Evolutionary conservation across 2,329 filamentous ascomycete genomes (phyloP).

Genomic region (Pseudohalonectria lignicola): DNA sequence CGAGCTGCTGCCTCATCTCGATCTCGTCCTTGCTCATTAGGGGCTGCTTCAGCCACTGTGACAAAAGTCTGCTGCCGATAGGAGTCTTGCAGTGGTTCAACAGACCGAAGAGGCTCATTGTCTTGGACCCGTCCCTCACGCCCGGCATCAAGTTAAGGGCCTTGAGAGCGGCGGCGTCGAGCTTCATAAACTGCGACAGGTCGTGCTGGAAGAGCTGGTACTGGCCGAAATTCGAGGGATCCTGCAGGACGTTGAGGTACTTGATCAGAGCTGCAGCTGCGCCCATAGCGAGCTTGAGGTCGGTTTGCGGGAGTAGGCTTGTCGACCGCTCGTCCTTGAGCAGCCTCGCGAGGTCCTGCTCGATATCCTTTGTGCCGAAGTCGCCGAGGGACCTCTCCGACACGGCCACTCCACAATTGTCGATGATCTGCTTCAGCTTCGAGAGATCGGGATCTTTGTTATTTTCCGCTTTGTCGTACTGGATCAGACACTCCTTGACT

Average conservation of each 20-base stretch:
- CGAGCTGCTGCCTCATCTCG: constrained; percentile 81
- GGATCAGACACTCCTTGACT: constrained; percentile 86
- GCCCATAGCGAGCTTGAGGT: constrained; percentile 92
- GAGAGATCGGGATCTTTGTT: constrained; percentile 79
- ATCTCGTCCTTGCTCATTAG: constrained; percentile 83
- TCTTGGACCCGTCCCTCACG: constrained; percentile 87
- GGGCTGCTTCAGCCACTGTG: constrained; percentile 97
- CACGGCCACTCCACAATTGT: constrained; percentile 84
- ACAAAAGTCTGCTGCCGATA: constrained; percentile 75
- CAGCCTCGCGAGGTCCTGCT: constrained; percentile 82
- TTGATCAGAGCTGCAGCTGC: constrained; percentile 89
- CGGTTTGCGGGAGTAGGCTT: constrained; percentile 73
- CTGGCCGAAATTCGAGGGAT: constrained; percentile 90
- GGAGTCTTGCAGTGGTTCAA: constrained; percentile 98
- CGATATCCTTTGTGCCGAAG: constrained; percentile 84
- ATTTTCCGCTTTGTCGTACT: constrained; percentile 66
- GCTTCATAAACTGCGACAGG: constrained; percentile 93
- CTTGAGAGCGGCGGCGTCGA: constrained; percentile 87
- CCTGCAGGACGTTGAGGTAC: constrained; percentile 82
- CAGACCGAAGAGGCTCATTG: constrained; percentile 89
- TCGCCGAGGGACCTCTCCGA: constrained; percentile 68
- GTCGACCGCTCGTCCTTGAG: constrained; percentile 77
- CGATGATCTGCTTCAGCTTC: constrained; percentile 81
- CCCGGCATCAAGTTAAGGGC: constrained; percentile 97
- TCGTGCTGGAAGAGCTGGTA: constrained; percentile 97